A percentile compares a stretch with the other conserved stretches of the same genome.
These are phyloP conservation scores for Aspergillus sclerotiicarbonarius DNA, from an alignment of 495 filamentous ascomycete species.

Conservation along the genomic window DNA sequence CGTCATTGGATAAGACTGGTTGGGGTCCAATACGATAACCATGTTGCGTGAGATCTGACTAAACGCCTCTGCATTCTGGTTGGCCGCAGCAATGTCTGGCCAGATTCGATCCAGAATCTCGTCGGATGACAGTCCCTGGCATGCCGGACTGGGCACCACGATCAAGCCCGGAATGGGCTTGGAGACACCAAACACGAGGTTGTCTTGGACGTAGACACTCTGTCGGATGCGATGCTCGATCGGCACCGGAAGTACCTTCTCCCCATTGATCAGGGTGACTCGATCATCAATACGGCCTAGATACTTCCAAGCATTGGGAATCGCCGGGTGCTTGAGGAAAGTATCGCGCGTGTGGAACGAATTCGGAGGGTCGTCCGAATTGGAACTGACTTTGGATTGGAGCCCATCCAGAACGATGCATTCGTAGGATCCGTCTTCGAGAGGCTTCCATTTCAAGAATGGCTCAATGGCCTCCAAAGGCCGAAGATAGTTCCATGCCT, in stretches of 20 bases:
- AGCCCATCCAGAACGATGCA: slow-evolving; percentile 56
- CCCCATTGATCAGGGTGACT: slow-evolving; percentile 61
- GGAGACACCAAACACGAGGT: slow-evolving; percentile 23
- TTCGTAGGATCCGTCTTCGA: slow-evolving; percentile 52
- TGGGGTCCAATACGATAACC: slow-evolving; percentile 35
- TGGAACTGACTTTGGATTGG: slow-evolving; percentile 60
- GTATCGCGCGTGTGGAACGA: slow-evolving; percentile 38
- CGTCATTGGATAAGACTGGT: slow-evolving; percentile 39
- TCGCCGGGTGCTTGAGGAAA: slow-evolving; percentile 52
- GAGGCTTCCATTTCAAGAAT: slow-evolving; percentile 50
- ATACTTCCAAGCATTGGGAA: slow-evolving; percentile 55
- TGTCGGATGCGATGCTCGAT: slow-evolving; percentile 48
- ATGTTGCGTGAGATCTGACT: slow-evolving; percentile 46
- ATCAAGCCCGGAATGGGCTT: slow-evolving; percentile 29
- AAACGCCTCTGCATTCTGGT: slow-evolving; percentile 42
- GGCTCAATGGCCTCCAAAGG: slow-evolving; percentile 27
- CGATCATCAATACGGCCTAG: slow-evolving; percentile 57
- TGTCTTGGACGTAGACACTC: slow-evolving; percentile 21
- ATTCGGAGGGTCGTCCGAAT: slow-evolving; percentile 52
- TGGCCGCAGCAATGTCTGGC: slow-evolving; percentile 37
- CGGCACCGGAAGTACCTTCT: slow-evolving; percentile 65
- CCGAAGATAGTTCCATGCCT: slow-evolving; percentile 64
- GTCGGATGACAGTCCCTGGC: slow-evolving; percentile 25
- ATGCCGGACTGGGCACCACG: slow-evolving; percentile 35
- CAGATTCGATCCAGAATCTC: slow-evolving; percentile 41